Base-by-base conservation (phyloP, 306 rosid species). In the Inga laurina region DNA sequence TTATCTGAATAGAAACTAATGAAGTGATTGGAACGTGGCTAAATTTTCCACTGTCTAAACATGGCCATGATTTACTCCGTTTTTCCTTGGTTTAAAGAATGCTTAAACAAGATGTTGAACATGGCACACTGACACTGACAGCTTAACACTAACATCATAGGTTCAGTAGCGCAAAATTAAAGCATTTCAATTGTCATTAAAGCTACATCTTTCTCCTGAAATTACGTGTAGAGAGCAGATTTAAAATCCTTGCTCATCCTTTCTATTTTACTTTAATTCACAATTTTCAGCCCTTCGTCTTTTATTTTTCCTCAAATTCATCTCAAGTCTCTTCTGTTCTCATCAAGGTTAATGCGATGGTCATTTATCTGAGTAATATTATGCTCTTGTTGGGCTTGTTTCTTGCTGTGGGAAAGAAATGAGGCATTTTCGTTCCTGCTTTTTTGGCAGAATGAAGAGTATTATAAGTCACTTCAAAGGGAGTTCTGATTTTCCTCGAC, bases 381-480 rank as follows among this genome's bases (percentile, higher is more conserved):
- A 52, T 65, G 24, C 45, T 9, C 27, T 32, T 74, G 8, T 32
- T 41, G 51, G 78, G 21, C 62, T 43, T 83, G 86, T 76, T 76
- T 81, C 75, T 72, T 86, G 74, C 52, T 70, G 73, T 72, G 67
- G 9, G 4, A 37, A 70, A 68, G 73, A 62, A 83, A 56, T 74
- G 49, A 80, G 80, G 70, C 66, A 11, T 70, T 71, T 76, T 68
- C 81, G 27, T 76, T 80, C 61, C 83, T 81, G 77, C 62, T 67
- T 66, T 39, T 81, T 41, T 80, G 83, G 88, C 94, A 96, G 99
- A 85, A 94, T 94, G 98, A 92, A 90, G 85, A 94, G 93, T 81
- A 77, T 94, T 80, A 89, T 94, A 82, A 94, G 86, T 90, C 97
- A 92, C 87, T 91, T 96, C 56, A 90, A 94, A 88, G 97, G 95